Evolutionary conservation across 1,284 basidiomycete genomes (phyloP).

Genomic region (Leccinum subrobustum): DNA sequence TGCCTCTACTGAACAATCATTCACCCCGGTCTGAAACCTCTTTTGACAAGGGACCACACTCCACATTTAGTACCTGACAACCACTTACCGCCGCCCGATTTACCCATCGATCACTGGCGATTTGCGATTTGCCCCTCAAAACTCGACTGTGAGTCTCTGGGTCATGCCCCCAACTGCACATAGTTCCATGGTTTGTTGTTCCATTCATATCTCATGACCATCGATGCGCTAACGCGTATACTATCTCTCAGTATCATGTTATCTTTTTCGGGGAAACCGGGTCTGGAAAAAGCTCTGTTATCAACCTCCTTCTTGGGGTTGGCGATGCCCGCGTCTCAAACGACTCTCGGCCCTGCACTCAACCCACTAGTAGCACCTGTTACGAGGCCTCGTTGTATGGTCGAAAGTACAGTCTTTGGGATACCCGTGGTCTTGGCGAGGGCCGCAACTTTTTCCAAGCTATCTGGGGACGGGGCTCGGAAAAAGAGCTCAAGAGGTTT

Average conservation of each 20-base stretch:
- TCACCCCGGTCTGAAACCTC: too few relatives aligned
- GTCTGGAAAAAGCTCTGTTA: conserved; percentile 30
- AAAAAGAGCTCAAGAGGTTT: conserved; percentile 21
- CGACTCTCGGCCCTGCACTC: conserved; percentile 25
- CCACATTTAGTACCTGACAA: too few relatives aligned
- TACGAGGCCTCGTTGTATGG: conserved; percentile 18
- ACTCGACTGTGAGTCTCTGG: neutral
- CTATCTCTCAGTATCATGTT: conserved; percentile 13
- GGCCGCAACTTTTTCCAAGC: conserved; percentile 9
- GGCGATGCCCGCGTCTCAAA: conserved; percentile 19
- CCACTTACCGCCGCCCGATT: too few relatives aligned
- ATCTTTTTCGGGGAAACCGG: conserved; percentile 31
- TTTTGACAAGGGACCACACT: too few relatives aligned
- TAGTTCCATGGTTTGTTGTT: conserved; percentile 16
- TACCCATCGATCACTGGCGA: too few relatives aligned
- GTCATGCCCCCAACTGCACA: neutral
- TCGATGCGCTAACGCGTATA: conserved; percentile 1
- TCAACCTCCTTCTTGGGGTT: conserved; percentile 25
- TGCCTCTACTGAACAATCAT: too few relatives aligned
- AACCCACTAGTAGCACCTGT: neutral
- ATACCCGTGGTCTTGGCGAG: conserved; percentile 31
- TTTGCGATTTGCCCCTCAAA: neutral
- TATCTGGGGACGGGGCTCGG: conserved; percentile 14
- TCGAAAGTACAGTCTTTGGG: conserved; percentile 24
- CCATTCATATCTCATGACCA: neutral